A percentile compares a stretch with the other conserved stretches of the same genome.
These are phyloP conservation scores for Magnaporthiopsis rhizophila DNA, from an alignment of 2,329 filamentous ascomycete species.

Conservation along the genomic window DNA sequence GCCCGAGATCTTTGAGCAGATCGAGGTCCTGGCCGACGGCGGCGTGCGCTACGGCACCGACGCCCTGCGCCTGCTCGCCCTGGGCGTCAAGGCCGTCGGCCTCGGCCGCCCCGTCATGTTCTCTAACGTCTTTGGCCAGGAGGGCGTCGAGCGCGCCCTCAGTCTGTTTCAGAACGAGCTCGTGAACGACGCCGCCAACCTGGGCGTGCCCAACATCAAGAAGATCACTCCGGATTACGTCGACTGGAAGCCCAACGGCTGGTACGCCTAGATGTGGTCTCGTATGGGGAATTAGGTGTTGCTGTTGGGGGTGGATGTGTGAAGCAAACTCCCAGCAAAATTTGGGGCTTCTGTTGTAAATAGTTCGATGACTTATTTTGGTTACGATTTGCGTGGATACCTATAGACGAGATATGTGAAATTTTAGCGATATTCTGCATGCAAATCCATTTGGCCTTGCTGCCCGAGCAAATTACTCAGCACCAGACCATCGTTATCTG, in stretches of 20 bases:
- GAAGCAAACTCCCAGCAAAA: too few species aligned
- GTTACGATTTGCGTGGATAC: too few species aligned
- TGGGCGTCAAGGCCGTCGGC: conserved; percentile 38
- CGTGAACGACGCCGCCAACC: conserved; percentile 32
- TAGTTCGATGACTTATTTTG: too few species aligned
- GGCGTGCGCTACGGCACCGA: conserved; percentile 38
- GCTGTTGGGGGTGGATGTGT: too few species aligned
- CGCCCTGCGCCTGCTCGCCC: conserved; percentile 36
- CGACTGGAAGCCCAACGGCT: conserved; percentile 22
- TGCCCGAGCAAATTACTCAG: too few species aligned
- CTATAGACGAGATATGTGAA: too few species aligned
- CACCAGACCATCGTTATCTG: too few species aligned
- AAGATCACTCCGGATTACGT: conserved; percentile 22
- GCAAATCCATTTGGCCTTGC: too few species aligned
- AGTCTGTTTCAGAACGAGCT: conserved; percentile 42
- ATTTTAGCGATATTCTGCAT: too few species aligned
- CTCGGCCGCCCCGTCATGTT: conserved; percentile 45
- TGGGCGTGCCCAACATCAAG: conserved; percentile 31
- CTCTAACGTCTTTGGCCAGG: conserved; percentile 41
- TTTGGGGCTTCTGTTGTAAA: too few species aligned
- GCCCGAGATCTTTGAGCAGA: conserved; percentile 31
- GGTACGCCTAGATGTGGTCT: conserved; percentile 12
- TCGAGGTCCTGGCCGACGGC: conserved; percentile 40
- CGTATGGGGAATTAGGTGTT: neutral
- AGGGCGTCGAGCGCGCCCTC: conserved; percentile 37